These are phyloP conservation scores for Lunasporangiospora selenospora DNA, from an alignment of 192 early-diverging fungal genomes.

Conservation along the genomic window DNA sequence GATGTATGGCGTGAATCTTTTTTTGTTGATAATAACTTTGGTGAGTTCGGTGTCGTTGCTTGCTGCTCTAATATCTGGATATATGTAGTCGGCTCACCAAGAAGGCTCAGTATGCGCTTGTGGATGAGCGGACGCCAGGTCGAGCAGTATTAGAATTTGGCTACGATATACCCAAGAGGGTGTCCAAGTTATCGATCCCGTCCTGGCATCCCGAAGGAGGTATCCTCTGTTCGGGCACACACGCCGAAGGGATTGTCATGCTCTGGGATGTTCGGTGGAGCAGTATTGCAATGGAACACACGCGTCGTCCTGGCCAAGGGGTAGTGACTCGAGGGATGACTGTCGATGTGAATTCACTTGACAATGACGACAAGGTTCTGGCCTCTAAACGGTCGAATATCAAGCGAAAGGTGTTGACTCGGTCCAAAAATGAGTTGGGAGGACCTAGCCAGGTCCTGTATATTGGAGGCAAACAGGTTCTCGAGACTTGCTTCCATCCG, in stretches of 20 bases:
- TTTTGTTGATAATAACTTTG: background rate
- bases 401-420: background rate
- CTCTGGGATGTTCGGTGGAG: constrained; percentile 44
- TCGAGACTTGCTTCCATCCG: constrained; percentile 27
- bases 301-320: constrained; percentile 8
- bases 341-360: constrained; percentile 1
- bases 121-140: constrained; percentile 15
- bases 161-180: background rate
- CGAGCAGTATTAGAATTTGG: constrained; percentile 4
- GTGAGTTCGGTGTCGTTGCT: too few species aligned
- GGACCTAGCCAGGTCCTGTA: constrained; percentile 18
- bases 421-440: background rate
- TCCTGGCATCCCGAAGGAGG: constrained; percentile 43
- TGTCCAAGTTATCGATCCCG: constrained; percentile 5
- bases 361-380: background rate
- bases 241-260: constrained; percentile 1
- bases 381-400: background rate
- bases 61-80: too few species aligned
- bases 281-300: background rate
- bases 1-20: background rate
- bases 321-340: constrained; percentile 7
- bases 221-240: constrained; percentile 12
- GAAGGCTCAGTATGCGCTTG: background rate
- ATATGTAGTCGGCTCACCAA: background rate
- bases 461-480: constrained; percentile 3